These are phyloP conservation scores for Linnemannia schmuckeri DNA, from an alignment of 192 early-diverging fungal species.

Conservation along the genomic window DNA sequence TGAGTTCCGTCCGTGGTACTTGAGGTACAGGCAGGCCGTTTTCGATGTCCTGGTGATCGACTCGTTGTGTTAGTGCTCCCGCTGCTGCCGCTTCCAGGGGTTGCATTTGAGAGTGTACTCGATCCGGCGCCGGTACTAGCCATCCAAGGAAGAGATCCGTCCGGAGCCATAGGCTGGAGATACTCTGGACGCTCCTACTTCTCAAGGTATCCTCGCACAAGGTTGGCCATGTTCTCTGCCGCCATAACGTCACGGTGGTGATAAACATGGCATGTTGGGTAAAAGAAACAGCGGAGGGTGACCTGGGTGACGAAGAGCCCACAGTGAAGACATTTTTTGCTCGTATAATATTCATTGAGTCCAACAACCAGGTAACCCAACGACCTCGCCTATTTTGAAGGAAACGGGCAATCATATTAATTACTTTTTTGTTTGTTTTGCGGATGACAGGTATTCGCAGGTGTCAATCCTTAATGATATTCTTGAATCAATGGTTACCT, in stretches of 20 bases:
- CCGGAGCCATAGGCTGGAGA: not conserved
- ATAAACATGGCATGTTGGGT: not conserved
- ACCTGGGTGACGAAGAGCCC: not conserved
- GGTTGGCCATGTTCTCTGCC: conserved; percentile 8
- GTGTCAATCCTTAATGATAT: not conserved
- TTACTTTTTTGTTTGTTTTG: not conserved
- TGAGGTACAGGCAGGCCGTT: too few species aligned
- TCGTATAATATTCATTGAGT: not conserved
- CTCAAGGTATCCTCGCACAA: not conserved
- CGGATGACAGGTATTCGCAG: not conserved
- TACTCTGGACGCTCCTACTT: not conserved
- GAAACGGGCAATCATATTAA: not conserved
- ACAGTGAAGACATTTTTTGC: not conserved
- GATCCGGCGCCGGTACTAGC: not conserved
- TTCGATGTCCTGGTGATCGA: too few species aligned
- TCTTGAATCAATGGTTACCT: not conserved
- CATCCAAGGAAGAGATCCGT: conserved; percentile 4
- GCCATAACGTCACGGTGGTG: not conserved
- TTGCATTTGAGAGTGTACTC: not conserved
- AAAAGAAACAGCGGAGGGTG: not conserved
- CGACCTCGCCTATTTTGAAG: not conserved
- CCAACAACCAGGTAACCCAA: not conserved
- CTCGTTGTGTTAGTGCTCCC: too few species aligned
- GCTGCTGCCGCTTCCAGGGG: not conserved
- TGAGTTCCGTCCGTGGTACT: too few species aligned